Conservation (phyloP, 441 rosid genomes). For the Brassica balearica region DNA sequence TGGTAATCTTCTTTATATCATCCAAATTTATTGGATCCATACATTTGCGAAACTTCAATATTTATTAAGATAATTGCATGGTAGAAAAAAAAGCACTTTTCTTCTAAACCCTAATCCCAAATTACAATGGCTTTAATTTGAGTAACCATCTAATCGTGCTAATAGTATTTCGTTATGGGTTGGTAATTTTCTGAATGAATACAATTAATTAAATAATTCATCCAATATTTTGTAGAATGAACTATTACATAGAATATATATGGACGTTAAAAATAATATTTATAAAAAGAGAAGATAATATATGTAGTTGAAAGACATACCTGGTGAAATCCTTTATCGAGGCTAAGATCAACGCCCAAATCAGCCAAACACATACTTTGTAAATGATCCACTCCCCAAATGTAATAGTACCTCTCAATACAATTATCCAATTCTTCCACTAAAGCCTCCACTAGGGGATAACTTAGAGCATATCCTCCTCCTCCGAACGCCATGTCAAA, state of each 20-base stretch:
- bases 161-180: too few relatives aligned
- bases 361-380: constrained; percentile 54
- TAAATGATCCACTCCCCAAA: constrained; percentile 47
- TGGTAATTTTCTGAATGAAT: too few relatives aligned
- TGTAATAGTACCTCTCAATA: constrained; percentile 51
- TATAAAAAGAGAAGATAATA: too few relatives aligned
- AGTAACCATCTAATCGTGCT: too few relatives aligned
- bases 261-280: too few relatives aligned
- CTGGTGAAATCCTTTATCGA: constrained; percentile 44
- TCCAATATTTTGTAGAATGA: not conserved
- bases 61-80: too few relatives aligned
- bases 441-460: constrained; percentile 53
- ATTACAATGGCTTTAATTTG: not conserved
- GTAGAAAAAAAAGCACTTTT: too few relatives aligned
- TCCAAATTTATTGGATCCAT: too few relatives aligned
- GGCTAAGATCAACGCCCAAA: constrained; percentile 49
- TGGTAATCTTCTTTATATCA: too few relatives aligned
- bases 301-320: not conserved
- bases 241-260: not conserved
- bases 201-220: too few relatives aligned
- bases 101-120: not conserved
- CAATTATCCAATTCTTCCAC: constrained; percentile 53
- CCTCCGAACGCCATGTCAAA: constrained; percentile 74
- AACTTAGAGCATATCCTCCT: constrained; percentile 67
- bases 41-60: too few relatives aligned